phyloP scores from a whole-genome alignment of 164 flowering plant genomes.

The Euptelea pleiosperma region DNA sequence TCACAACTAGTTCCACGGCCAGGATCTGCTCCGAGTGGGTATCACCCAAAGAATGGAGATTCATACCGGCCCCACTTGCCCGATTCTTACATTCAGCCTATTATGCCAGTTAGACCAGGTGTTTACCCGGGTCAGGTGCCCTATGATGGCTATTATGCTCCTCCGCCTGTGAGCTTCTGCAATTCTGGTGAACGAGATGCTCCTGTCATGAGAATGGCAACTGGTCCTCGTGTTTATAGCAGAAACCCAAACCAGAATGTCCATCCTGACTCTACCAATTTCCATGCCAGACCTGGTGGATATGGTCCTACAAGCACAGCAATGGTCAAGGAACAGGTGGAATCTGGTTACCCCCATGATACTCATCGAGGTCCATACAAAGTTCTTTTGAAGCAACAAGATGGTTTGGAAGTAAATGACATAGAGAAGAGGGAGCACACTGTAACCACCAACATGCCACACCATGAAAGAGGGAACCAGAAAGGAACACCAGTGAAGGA shows the following conservation, averaged over 20 bases:
- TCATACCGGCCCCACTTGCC: conserved; percentile 61
- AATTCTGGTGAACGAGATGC: conserved; percentile 60
- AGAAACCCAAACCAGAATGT: conserved; percentile 43
- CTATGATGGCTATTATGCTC: conserved; percentile 79
- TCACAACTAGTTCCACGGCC: conserved; percentile 59
- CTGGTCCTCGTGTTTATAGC: conserved; percentile 57
- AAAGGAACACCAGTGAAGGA: conserved; percentile 28
- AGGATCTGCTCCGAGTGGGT: conserved; percentile 60
- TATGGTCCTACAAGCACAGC: conserved; percentile 34
- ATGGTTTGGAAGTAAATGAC: conserved; percentile 50
- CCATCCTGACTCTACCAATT: conserved; percentile 41
- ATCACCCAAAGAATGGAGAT: conserved; percentile 61
- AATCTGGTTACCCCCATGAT: conserved; percentile 41
- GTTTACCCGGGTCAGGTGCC: conserved; percentile 73
- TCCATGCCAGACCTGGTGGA: conserved; percentile 47
- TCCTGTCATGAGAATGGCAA: conserved; percentile 54
- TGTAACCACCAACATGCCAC: conserved; percentile 15
- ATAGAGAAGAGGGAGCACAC: conserved; percentile 41
- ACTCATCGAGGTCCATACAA: conserved; percentile 44
- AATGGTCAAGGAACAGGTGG: conserved; percentile 43
- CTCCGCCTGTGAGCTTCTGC: conserved; percentile 61
- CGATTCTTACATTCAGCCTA: conserved; percentile 69
- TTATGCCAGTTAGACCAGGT: conserved; percentile 78
- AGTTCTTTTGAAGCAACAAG: conserved; percentile 64
- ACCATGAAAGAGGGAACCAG: conserved; percentile 32